These are phyloP conservation scores for Graphilbum fragrans DNA, from an alignment of 2,329 filamentous ascomycete genomes.

Conservation along the genomic window DNA sequence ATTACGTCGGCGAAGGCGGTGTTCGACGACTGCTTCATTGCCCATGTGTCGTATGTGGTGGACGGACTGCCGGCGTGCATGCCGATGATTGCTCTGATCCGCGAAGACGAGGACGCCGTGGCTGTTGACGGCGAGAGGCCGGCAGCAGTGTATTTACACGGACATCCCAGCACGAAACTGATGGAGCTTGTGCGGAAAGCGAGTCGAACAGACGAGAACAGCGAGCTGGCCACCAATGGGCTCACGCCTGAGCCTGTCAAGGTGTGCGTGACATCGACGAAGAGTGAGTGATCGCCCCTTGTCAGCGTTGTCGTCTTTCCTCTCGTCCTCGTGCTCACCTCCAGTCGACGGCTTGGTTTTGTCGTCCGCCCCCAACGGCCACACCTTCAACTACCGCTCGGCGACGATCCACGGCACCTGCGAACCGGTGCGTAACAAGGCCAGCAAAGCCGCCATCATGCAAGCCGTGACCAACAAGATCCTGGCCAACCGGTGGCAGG, in stretches of 20 bases:
- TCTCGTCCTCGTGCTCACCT: not conserved
- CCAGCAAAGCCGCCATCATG: conserved; percentile 5
- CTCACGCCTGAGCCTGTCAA: conserved; percentile 2
- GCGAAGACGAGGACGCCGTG: conserved; percentile 1
- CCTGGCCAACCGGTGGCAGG: conserved; percentile 6
- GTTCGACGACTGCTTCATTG: conserved; percentile 10
- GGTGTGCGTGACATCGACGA: conserved; percentile 10
- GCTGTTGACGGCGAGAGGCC: not conserved
- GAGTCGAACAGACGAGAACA: conserved; percentile 1
- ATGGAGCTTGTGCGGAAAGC: conserved; percentile 10
- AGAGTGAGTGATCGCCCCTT: not conserved
- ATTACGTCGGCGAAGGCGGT: conserved; percentile 6
- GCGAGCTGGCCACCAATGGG: not conserved
- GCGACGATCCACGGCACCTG: conserved; percentile 10
- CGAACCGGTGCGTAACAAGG: conserved; percentile 2
- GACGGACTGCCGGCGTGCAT: conserved; percentile 9
- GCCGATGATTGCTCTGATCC: conserved; percentile 10
- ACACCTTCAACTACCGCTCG: conserved; percentile 11
- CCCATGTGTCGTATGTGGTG: conserved; percentile 9
- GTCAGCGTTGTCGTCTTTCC: not conserved
- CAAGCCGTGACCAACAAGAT: conserved; percentile 9
- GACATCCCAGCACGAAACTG: conserved; percentile 9
- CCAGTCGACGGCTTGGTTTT: conserved; percentile 9
- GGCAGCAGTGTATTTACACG: conserved; percentile 8
- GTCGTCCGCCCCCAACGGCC: conserved; percentile 10